phyloP scores from a whole-genome alignment of 2,329 filamentous ascomycete species.

The Macrophomina tecta region DNA sequence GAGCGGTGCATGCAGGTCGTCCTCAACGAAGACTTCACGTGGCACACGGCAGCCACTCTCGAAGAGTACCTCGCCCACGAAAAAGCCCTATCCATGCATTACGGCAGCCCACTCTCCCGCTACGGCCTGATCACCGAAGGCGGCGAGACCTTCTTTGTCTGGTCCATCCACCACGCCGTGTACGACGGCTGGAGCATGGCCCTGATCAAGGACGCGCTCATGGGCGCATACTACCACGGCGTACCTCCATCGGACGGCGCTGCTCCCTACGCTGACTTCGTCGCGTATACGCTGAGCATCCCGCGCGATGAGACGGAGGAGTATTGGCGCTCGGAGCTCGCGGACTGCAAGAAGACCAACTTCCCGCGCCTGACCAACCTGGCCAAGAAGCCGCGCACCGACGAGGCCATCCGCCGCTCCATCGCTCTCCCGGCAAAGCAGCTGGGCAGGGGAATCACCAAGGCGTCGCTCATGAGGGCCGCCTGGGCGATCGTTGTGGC shows the following conservation, averaged over 20 bases:
- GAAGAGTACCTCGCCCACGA: not conserved
- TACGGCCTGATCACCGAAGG: not conserved
- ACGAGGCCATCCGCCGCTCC: not conserved
- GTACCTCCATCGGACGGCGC: not conserved
- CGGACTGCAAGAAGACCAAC: slow-evolving; percentile 38
- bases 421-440: not conserved
- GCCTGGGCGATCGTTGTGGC: slow-evolving; percentile 46
- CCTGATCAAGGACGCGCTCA: not conserved
- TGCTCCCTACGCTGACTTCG: slow-evolving; percentile 38
- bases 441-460: slow-evolving; percentile 24
- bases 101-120: not conserved
- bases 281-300: slow-evolving; percentile 39
- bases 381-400: slow-evolving; percentile 28
- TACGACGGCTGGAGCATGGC: slow-evolving; percentile 40
- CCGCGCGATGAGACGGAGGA: slow-evolving; percentile 37
- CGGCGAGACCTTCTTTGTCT: slow-evolving; percentile 34
- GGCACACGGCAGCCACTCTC: not conserved
- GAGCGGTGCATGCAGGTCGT: slow-evolving; percentile 44
- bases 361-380: slow-evolving; percentile 42
- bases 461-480: slow-evolving; percentile 46
- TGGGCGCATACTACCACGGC: not conserved
- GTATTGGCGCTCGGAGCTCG: slow-evolving; percentile 40
- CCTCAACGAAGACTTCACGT: slow-evolving; percentile 32
- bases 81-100: not conserved
- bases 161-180: slow-evolving; percentile 45